Evolutionary conservation across 768 basidiomycete genomes (phyloP), one percentile per base, ranked within the genome.

Genomic region (Lentinula guzmanii): DNA sequence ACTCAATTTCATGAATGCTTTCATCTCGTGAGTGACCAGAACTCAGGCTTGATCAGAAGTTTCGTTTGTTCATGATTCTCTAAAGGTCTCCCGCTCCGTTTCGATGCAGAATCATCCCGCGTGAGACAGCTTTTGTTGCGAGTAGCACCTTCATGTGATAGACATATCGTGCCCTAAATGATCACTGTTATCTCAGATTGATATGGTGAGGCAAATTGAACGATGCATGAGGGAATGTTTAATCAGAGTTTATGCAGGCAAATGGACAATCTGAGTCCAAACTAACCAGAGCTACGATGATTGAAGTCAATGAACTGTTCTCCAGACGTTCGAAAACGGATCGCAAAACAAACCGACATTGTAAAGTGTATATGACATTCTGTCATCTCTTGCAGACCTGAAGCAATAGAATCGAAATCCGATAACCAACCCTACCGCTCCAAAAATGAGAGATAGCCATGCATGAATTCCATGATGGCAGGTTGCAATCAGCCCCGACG

Each of bases 281-380:
- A 28, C 54, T 35, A 61, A 50, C 60, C 60, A 61, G 7, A 54
- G 15, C 60, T 61, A 5, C 37, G 13, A 54, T 21, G 54, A 54
- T 24, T 28, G 15, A 61, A 41, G 21, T 13, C 52, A 28, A 16
- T 28, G 28, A 28, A 28, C 28, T 28, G 3, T 33, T n/a, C 8
- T n/a, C 8, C n/a, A 43, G 16, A 28, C 16, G 28, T 13, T 28
- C 8, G 33, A 16, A 41, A n/a, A 10, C 24, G 39, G 28, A 16
- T 15, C 31, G 41, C 42, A 15, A 15, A 33, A 16, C 15, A 37
- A 24, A 31, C 61, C 10, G 31, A 63, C 62, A 33, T 61, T 63
- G 24, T 60, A 63, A 24, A 50, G 21, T 21, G 21, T 6, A 18
- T 61, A 53, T 7, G 62, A 63, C 28, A 18, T 48, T 33, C 51